These are phyloP conservation scores for Macrolepiota dolichaula DNA, from an alignment of 768 basidiomycete species.

Conservation along the genomic window DNA sequence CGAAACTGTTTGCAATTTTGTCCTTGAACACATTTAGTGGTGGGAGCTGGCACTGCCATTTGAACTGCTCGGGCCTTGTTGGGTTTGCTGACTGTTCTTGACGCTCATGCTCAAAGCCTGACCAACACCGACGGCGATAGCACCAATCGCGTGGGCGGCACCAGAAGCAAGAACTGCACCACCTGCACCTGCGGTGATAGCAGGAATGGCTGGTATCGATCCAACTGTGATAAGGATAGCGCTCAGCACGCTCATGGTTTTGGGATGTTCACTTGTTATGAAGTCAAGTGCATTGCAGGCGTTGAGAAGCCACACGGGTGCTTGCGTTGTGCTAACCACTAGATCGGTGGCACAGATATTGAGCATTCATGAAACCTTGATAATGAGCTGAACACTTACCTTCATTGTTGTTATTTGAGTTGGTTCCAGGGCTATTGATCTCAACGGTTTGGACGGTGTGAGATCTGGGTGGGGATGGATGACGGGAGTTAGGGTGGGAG, in stretches of 20 bases:
- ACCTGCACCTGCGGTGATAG: slow-evolving; percentile 63
- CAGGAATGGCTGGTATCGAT: slow-evolving; percentile 69
- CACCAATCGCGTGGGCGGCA: slow-evolving; percentile 75
- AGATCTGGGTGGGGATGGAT: slow-evolving; percentile 24
- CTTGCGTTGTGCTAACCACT: slow-evolving; percentile 49
- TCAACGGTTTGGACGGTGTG: slow-evolving; percentile 16
- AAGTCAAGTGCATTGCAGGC: slow-evolving; percentile 74
- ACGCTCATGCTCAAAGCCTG: slow-evolving; percentile 36
- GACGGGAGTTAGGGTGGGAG: slow-evolving; percentile 5
- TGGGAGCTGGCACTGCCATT: not conserved
- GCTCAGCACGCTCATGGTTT: slow-evolving; percentile 67
- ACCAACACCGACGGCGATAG: slow-evolving; percentile 74
- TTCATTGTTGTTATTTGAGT: not conserved
- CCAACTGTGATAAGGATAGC: slow-evolving; percentile 80
- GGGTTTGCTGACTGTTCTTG: slow-evolving; percentile 22
- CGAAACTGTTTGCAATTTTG: not conserved
- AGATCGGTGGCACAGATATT: slow-evolving; percentile 8
- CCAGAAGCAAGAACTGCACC: slow-evolving; percentile 71
- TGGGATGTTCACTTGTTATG: slow-evolving; percentile 73
- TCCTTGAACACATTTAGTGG: not conserved
- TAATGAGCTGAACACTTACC: slow-evolving; percentile 23
- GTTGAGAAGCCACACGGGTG: slow-evolving; percentile 74
- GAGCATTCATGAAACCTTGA: slow-evolving; percentile 1
- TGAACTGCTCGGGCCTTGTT: not conserved
- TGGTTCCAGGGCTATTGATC: slow-evolving; percentile 9